phyloP scores from a whole-genome alignment of 2,329 filamentous ascomycete genomes.

The Fulvia fulva region DNA sequence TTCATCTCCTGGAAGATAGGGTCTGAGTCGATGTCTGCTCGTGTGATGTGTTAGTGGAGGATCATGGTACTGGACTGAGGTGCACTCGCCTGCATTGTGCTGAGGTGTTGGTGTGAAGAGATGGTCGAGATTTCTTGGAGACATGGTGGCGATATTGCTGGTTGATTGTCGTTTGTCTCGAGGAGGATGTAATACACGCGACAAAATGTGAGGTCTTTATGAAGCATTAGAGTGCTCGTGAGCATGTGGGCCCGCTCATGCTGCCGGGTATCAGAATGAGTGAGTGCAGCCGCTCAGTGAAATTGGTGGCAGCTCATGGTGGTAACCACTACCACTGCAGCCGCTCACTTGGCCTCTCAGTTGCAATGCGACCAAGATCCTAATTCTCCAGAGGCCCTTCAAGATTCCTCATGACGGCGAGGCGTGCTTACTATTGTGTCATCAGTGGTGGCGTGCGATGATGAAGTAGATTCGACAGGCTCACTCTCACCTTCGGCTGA shows the following conservation, averaged over 20 bases:
- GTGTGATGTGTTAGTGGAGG: not conserved
- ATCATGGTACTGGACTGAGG: not conserved
- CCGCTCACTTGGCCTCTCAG: not conserved
- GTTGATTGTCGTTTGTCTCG: not conserved
- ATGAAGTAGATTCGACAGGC: too few relatives aligned
- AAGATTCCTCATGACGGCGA: too few relatives aligned
- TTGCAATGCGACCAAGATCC: not conserved
- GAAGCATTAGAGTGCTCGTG: not conserved
- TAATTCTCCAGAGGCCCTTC: not conserved
- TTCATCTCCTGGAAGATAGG: slow-evolving; percentile 1
- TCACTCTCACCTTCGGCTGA: too few relatives aligned
- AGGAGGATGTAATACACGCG: not conserved
- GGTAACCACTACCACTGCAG: not conserved
- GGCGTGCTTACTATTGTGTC: too few relatives aligned
- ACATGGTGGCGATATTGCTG: not conserved
- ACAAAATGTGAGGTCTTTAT: not conserved
- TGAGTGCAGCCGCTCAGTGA: not conserved
- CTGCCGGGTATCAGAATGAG: not conserved
- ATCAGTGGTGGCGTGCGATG: too few relatives aligned
- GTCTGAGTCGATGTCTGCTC: not conserved
- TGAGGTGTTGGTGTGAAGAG: not conserved
- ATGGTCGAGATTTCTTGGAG: not conserved
- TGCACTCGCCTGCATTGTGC: not conserved
- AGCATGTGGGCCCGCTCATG: not conserved
- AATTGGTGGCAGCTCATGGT: not conserved